Evolutionary conservation across 2,329 filamentous ascomycete genomes (phyloP).

Genomic region (Phialocephala sp.): DNA sequence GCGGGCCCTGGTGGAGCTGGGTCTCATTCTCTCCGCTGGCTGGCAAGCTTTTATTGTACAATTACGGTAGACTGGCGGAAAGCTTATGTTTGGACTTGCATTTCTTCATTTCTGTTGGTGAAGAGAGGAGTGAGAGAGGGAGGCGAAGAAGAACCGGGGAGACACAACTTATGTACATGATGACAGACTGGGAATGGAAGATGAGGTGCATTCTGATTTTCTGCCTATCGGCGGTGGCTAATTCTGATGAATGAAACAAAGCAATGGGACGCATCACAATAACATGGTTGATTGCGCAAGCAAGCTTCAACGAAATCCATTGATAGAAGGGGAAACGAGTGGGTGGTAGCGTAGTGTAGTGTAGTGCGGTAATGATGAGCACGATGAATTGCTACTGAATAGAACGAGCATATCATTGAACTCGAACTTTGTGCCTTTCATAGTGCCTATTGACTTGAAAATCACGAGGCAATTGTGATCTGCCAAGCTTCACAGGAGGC

Average conservation of each 20-base stretch:
- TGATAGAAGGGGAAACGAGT: background rate
- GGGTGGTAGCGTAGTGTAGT: conserved; percentile 1
- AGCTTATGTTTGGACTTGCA: conserved; percentile 10
- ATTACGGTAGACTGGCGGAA: conserved; percentile 13
- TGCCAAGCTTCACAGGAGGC: background rate
- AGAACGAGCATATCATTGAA: background rate
- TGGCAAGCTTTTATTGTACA: conserved; percentile 15
- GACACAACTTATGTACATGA: background rate
- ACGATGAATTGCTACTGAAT: conserved; percentile 1
- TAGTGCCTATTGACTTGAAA: too few relatives aligned
- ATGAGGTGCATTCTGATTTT: conserved; percentile 7
- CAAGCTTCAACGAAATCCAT: too few relatives aligned
- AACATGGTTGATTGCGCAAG: background rate
- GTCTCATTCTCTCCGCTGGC: conserved; percentile 16
- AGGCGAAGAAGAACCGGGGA: conserved; percentile 1
- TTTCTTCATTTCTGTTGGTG: conserved; percentile 9
- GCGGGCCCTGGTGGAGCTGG: conserved; percentile 11
- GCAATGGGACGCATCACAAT: background rate
- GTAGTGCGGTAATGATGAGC: conserved; percentile 7
- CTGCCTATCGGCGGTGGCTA: background rate
- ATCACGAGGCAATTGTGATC: background rate
- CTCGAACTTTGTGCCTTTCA: too few relatives aligned
- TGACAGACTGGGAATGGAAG: background rate
- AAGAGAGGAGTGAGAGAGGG: conserved; percentile 1
- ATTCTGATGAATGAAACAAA: background rate